Evolutionary conservation across 225 moss, liverwort and hornwort genomes (phyloP).

Genomic region (Lunularia cruciata): DNA sequence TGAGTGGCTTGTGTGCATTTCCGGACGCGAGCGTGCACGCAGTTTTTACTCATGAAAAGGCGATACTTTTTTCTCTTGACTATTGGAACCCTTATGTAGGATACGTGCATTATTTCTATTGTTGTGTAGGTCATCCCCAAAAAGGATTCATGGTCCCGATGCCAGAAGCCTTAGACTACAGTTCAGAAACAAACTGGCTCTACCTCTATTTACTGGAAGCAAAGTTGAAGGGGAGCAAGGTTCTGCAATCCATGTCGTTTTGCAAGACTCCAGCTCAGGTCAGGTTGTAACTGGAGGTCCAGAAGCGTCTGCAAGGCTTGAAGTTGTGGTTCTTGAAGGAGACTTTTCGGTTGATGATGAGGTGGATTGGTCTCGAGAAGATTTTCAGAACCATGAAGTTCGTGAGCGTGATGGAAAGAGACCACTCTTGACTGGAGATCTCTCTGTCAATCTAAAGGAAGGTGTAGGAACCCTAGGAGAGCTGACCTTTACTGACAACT

Average conservation of each 20-base stretch:
- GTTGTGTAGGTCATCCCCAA: conserved; percentile 31
- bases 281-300: conserved; percentile 36
- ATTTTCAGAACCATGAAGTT: conserved; percentile 46
- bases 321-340: conserved; percentile 46
- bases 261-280: conserved; percentile 34
- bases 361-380: conserved; percentile 37
- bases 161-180: conserved; percentile 35
- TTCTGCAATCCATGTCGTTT: conserved; percentile 42
- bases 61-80: not conserved
- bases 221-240: conserved; percentile 50
- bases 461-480: conserved; percentile 45
- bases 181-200: conserved; percentile 43
- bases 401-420: conserved; percentile 46
- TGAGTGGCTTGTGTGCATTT: not conserved
- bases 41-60: not conserved
- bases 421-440: conserved; percentile 46
- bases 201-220: conserved; percentile 47
- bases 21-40: not conserved
- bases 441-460: conserved; percentile 39
- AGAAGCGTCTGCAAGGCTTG: conserved; percentile 36
- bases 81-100: not conserved
- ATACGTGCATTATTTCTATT: not conserved
- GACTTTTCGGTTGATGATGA: conserved; percentile 49
- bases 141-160: conserved; percentile 31
- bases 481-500: conserved; percentile 46